These are phyloP conservation scores for Polyporus tsugae DNA, from an alignment of 1,284 basidiomycete species.

Conservation along the genomic window DNA sequence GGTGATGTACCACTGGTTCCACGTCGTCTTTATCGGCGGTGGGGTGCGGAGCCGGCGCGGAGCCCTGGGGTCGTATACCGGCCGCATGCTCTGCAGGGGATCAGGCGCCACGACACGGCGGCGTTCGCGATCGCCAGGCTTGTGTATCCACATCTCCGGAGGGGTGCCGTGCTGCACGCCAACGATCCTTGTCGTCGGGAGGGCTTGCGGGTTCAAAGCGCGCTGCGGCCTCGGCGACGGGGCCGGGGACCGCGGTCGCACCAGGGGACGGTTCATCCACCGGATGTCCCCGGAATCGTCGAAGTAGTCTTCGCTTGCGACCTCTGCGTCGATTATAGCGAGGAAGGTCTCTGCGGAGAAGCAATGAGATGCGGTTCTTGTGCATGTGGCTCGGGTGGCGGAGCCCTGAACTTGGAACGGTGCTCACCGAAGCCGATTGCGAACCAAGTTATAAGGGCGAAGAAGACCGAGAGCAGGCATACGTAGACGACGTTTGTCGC, in stretches of 20 bases:
- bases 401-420: too few species aligned
- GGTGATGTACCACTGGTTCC: slow-evolving; percentile 30
- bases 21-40: slow-evolving; percentile 28
- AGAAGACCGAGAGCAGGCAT: not conserved
- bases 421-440: slow-evolving; percentile 4
- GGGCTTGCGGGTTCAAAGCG: not conserved
- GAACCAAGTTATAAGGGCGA: not conserved
- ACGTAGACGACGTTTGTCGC: not conserved
- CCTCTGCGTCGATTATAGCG: not conserved
- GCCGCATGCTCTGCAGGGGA: slow-evolving; percentile 19
- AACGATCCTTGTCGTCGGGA: slow-evolving; percentile 31
- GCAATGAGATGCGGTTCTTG: not conserved
- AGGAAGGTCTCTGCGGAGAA: not conserved
- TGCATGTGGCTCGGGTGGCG: not conserved
- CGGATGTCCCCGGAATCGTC: not conserved
- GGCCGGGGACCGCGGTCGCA: not conserved
- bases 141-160: slow-evolving; percentile 27
- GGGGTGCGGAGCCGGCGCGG: slow-evolving; percentile 16
- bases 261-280: slow-evolving; percentile 1
- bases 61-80: slow-evolving; percentile 24
- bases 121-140: slow-evolving; percentile 1
- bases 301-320: not conserved
- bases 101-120: not conserved
- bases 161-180: slow-evolving; percentile 30
- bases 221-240: slow-evolving; percentile 9